These are phyloP conservation scores for Pythium volutum DNA, from an alignment of 352 stramenopile species.

Conservation along the genomic window DNA sequence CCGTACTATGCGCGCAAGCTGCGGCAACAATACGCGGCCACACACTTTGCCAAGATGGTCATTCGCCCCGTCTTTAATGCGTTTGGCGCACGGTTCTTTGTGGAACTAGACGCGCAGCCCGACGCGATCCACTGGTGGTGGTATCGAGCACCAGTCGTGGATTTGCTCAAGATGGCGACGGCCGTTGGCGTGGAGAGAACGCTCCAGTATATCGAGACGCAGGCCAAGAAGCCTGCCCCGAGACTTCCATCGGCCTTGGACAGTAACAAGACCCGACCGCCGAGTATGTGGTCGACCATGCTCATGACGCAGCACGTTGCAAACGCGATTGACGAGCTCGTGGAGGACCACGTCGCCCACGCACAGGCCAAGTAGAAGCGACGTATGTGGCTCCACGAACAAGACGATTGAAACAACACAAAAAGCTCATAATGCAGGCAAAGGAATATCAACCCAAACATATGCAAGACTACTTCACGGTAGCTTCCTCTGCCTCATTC, in stretches of 20 bases:
- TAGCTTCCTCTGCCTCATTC: background rate
- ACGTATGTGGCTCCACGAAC: background rate
- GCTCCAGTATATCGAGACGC: constrained; percentile 3
- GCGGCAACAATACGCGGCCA: constrained; percentile 1
- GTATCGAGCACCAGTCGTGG: constrained; percentile 7
- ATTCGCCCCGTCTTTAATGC: constrained; percentile 8
- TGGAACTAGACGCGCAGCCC: constrained; percentile 11
- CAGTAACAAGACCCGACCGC: background rate
- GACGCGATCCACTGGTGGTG: constrained; percentile 13
- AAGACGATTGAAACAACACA: background rate
- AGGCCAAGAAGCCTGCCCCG: constrained; percentile 3
- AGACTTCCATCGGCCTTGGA: background rate
- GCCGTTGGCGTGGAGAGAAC: constrained; percentile 2
- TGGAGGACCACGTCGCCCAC: background rate
- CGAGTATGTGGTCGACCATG: constrained; percentile 13
- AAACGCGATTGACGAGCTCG: background rate
- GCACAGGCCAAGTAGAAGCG: background rate
- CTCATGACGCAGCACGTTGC: background rate
- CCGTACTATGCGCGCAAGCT: background rate
- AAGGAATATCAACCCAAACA: background rate
- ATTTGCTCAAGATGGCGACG: background rate
- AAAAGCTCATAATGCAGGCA: background rate
- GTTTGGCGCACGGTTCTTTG: constrained; percentile 20
- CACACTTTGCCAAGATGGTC: background rate
- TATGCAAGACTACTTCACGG: background rate